Conservation (phyloP, 768 basidiomycete genomes). For the Lentinula edodes region DNA sequence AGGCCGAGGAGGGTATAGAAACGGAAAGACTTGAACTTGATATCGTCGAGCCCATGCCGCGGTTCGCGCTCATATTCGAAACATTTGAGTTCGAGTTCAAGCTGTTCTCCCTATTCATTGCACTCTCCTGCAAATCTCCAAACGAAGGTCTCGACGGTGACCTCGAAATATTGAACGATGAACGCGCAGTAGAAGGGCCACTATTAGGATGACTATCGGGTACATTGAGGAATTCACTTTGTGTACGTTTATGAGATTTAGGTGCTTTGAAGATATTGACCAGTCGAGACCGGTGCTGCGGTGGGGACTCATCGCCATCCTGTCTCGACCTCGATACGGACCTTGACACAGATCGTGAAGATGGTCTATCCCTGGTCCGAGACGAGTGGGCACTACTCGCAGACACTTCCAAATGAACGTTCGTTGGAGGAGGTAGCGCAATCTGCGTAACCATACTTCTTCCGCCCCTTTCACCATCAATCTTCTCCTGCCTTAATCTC, state of each 20-base stretch:
- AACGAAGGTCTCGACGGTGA: conserved; percentile 16
- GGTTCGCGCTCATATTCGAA: neutral
- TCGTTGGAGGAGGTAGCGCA: neutral
- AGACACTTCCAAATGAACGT: neutral
- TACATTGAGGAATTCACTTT: conserved; percentile 29
- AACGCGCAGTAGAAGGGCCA: conserved; percentile 7
- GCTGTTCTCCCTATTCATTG: neutral
- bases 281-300: neutral
- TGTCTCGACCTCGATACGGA: conserved; percentile 23
- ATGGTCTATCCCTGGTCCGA: conserved; percentile 2
- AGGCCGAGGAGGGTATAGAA: neutral
- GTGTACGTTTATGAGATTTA: conserved; percentile 32
- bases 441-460: neutral
- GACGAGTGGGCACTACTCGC: conserved; percentile 11
- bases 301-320: neutral
- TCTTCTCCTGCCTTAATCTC: conserved; percentile 1
- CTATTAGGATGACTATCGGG: conserved; percentile 12
- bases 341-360: conserved; percentile 32
- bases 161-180: conserved; percentile 26
- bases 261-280: conserved; percentile 36
- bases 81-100: neutral
- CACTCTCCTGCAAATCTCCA: neutral
- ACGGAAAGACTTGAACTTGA: conserved; percentile 4
- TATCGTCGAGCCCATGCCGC: neutral
- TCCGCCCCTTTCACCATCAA: neutral